Conservation (phyloP, 345 rosid species). For the Turnera subulata region DNA sequence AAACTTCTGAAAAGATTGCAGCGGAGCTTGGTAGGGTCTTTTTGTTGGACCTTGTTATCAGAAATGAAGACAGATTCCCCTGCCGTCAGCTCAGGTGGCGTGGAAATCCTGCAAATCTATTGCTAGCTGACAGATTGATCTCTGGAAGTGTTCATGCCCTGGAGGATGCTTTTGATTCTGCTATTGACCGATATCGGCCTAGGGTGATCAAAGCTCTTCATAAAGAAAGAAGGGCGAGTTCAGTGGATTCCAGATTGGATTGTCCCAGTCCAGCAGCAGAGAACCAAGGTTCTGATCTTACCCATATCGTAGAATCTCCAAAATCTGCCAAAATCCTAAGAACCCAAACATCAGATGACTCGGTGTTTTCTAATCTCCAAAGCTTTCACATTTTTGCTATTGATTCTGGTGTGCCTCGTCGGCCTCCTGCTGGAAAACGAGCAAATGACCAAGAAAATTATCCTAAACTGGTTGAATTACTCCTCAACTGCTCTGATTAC, state of each 20-base stretch:
- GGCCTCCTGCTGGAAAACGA: slow-evolving; percentile 98
- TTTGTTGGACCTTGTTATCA: slow-evolving; percentile 85
- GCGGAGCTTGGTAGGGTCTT: slow-evolving; percentile 85
- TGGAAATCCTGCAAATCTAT: slow-evolving; percentile 88
- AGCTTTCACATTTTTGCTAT: slow-evolving; percentile 67
- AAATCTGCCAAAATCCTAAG: slow-evolving; percentile 41
- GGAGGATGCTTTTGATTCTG: slow-evolving; percentile 76
- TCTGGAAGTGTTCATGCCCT: slow-evolving; percentile 44
- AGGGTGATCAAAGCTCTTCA: slow-evolving; percentile 74
- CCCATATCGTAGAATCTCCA: slow-evolving; percentile 65
- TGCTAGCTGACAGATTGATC: slow-evolving; percentile 63
- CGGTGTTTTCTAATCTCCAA: slow-evolving; percentile 32
- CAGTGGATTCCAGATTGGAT: slow-evolving; percentile 63
- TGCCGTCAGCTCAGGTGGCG: slow-evolving; percentile 97
- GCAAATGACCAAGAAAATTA: slow-evolving; percentile 82
- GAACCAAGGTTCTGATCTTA: slow-evolving; percentile 61
- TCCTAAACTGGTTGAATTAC: slow-evolving; percentile 91
- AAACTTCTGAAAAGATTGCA: slow-evolving; percentile 73
- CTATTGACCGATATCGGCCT: slow-evolving; percentile 66
- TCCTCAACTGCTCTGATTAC: slow-evolving; percentile 64
- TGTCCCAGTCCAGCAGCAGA: slow-evolving; percentile 30
- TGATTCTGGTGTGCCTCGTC: slow-evolving; percentile 94
- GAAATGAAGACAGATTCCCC: slow-evolving; percentile 96
- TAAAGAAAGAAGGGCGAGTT: slow-evolving; percentile 78
- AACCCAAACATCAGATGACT: slow-evolving; percentile 52